Evolutionary conservation across 352 stramenopile genomes (phyloP), one percentile per base, ranked within the genome.

Genomic region (Phytopythium litorale): DNA sequence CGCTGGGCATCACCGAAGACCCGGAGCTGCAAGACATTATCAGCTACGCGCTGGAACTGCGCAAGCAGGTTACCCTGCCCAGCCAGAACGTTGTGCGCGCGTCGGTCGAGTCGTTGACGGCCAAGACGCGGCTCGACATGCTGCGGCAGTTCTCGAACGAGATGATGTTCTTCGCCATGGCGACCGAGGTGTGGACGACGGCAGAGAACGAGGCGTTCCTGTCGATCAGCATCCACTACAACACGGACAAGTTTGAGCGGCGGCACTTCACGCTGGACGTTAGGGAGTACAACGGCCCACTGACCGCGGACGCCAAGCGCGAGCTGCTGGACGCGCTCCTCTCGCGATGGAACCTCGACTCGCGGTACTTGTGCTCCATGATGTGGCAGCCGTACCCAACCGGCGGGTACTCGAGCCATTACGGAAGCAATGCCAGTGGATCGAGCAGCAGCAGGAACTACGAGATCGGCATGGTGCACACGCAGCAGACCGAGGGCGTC

Each of bases 251-350:
- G 18, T 81, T 84, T 25, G 72, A 81, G 45, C 53, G 65, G 19
- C 70, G 75, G 2, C 72, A 83, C 51, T 79, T 79, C 19, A 83
- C 75, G 43, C 61, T 83, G 11, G 75, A 83, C 52, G 72, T 83
- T 25, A 62, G 72, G 28, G 71, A 79, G 62, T 74, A 76, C 54
- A 79, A 71, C 33, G 67, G 69, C 9, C 71, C 77, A 15, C 63
- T 76, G 51, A 70, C 71, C 3, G 73, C 74, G 4, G 71, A 79
- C 23, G 71, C 62, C 38, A 78, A 76, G 51, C 72, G 74, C 38
- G 74, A 82, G 46, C 72, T 79, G 52, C 40, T 82, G 40, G 63
- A 79, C 37, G 64, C 68, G 49, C 66, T 80, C 12, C 73, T 83
- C 28, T 63, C 67, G 28, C 66, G 75, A 18, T 80, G 75, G 72